Base-by-base conservation (phyloP, 768 basidiomycete genomes). In the Amanita subjunquillea region DNA sequence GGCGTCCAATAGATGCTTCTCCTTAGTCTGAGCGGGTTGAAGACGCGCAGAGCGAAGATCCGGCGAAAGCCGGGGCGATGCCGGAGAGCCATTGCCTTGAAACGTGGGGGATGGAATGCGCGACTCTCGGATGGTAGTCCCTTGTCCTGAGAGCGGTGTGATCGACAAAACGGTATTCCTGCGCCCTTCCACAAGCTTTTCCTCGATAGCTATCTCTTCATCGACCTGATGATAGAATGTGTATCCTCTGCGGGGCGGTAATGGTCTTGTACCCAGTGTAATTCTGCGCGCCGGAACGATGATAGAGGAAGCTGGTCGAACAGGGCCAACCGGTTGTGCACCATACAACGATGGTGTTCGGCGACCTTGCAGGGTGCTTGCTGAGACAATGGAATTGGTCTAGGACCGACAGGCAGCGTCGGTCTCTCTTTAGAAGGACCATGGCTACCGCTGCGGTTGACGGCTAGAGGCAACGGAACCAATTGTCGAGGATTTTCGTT, bases 381-480 rank as follows among this genome's bases (percentile, higher is more conserved):
- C 3, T 45, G 43, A 27, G 51, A 44, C 5, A 34, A 53, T 54
- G 67, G 49, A 51, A 65, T 66, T 12, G 72, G 64, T 3, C 80
- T 72, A 6, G 79, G 78, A 13, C 78, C 79, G 20, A 68, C 66
- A n/a, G 78, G 78, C 20, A 76, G 77, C 4, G 72, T 65, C 2
- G 76, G 70, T 40, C 73, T 69, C 45, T 72, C 68, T 41, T 72
- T 69, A 55, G 70, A 69, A 30, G 61, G 56, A 29, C 51, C 49
- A 29, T 23, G 48, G 27, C 51, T 36, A 30, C 22, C 50, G 40
- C 58, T 55, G 27, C 56, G 62, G 23, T 58, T 58, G 56, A 60
- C 57, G n/a, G 54, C 54, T 3, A 61, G 64, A 41, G 60, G 27
- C 38, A 42, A 44, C 25, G 20, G 39, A 9, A 17, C 22, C 2